phyloP scores from a whole-genome alignment of 139 green algal genomes.

The Micractinium conductrix region DNA sequence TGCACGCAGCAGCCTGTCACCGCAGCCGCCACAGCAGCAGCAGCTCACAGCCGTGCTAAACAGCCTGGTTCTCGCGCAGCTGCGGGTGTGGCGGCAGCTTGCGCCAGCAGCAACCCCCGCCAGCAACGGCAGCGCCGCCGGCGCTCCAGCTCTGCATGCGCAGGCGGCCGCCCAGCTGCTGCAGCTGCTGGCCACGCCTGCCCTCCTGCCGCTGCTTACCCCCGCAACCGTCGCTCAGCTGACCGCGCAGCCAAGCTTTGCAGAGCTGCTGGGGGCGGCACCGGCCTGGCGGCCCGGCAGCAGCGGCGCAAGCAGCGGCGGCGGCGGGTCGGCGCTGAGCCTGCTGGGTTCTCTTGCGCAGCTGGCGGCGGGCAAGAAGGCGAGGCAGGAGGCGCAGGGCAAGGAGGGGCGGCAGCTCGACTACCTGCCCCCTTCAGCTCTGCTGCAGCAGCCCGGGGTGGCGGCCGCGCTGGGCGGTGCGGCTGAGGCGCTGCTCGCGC shows the following conservation, averaged over 20 bases:
- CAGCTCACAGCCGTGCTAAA: conserved; percentile 30
- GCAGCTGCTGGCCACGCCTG: background rate
- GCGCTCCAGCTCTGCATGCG: background rate
- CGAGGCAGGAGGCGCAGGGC: background rate
- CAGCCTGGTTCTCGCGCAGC: background rate
- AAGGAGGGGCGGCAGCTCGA: conserved; percentile 2
- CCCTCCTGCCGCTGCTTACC: background rate
- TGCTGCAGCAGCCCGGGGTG: conserved; percentile 6
- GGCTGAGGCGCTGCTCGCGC: background rate
- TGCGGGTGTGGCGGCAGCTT: background rate
- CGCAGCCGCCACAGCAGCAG: conserved; percentile 32
- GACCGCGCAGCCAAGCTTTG: background rate
- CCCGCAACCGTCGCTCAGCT: background rate
- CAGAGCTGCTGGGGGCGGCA: background rate
- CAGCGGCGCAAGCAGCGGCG: background rate
- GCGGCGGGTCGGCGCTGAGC: background rate
- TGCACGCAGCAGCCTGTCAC: background rate
- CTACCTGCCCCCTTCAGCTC: conserved; percentile 1
- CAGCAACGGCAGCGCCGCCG: background rate
- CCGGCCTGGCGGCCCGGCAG: conserved; percentile 4
- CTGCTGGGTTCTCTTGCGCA: conserved; percentile 32
- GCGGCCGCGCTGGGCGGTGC: background rate
- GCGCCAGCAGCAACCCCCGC: background rate
- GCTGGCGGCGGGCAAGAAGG: conserved; percentile 40
- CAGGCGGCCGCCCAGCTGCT: background rate